phyloP scores from a whole-genome alignment of 2,329 filamentous ascomycete genomes.

The Verticillium isaacii region DNA sequence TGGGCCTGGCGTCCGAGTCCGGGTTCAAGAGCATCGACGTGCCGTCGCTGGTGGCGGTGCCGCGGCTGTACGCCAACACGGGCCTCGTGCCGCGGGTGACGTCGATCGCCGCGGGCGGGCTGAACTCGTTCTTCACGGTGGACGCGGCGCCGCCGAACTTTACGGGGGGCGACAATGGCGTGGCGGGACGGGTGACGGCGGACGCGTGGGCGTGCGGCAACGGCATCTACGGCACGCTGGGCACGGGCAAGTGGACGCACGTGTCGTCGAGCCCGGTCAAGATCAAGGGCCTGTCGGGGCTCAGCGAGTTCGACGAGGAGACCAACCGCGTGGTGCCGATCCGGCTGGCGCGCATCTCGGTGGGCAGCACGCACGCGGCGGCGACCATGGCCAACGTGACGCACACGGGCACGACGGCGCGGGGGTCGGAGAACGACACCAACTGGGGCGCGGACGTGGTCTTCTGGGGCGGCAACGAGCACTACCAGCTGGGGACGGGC shows the following conservation, averaged over 20 bases:
- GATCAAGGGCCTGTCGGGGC: conserved; percentile 74
- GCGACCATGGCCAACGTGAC: conserved; percentile 82
- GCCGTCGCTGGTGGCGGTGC: conserved; percentile 66
- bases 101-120: conserved; percentile 76
- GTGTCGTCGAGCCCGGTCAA: conserved; percentile 73
- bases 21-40: conserved; percentile 60
- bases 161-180: conserved; percentile 21
- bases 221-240: conserved; percentile 78
- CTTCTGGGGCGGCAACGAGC: conserved; percentile 94
- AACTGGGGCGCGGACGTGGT: conserved; percentile 87
- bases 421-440: conserved; percentile 60
- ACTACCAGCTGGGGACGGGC: conserved; percentile 88
- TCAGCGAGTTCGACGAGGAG: conserved; percentile 83
- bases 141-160: conserved; percentile 60
- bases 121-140: conserved; percentile 82
- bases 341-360: conserved; percentile 64
- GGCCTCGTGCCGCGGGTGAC: conserved; percentile 64
- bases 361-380: conserved; percentile 75
- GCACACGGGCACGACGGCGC: conserved; percentile 50
- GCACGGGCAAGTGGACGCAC: conserved; percentile 86
- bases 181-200: conserved; percentile 44
- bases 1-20: conserved; percentile 70
- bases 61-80: conserved; percentile 66
- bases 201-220: conserved; percentile 87
- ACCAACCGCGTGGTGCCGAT: conserved; percentile 69